These are phyloP conservation scores for Nissolia schottii DNA, from an alignment of 306 rosid species.

Conservation along the genomic window DNA sequence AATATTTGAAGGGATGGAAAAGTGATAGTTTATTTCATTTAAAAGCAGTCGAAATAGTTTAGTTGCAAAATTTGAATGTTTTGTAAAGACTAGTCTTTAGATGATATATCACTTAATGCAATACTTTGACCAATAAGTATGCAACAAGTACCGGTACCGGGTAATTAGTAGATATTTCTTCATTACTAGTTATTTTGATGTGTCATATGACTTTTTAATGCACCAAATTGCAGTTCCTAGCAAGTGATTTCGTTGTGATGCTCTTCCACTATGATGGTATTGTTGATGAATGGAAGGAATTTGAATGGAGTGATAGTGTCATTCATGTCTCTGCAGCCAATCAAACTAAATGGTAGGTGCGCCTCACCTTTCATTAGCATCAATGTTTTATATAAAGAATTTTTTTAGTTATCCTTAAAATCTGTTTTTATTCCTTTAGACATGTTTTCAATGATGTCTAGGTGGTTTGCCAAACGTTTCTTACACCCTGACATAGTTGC, in stretches of 20 bases:
- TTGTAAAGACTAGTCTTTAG: too few relatives aligned
- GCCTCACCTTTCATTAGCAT: neutral
- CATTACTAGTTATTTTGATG: neutral
- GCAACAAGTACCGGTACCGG: too few relatives aligned
- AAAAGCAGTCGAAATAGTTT: too few relatives aligned
- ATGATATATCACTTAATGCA: too few relatives aligned
- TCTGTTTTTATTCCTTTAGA: neutral
- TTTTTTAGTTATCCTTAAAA: neutral
- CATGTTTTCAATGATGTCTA: slow-evolving; percentile 19
- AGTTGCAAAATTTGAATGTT: too few relatives aligned
- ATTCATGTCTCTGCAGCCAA: slow-evolving; percentile 60
- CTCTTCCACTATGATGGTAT: slow-evolving; percentile 75
- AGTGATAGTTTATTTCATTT: too few relatives aligned
- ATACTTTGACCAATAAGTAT: too few relatives aligned
- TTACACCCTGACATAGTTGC: slow-evolving; percentile 84
- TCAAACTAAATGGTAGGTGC: slow-evolving; percentile 72
- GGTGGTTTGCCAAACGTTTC: slow-evolving; percentile 94
- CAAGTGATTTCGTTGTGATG: slow-evolving; percentile 62
- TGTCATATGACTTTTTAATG: neutral
- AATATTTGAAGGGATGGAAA: too few relatives aligned
- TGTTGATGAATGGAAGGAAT: slow-evolving; percentile 55
- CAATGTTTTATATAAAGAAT: neutral
- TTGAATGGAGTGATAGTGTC: slow-evolving; percentile 51
- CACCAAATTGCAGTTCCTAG: slow-evolving; percentile 51
- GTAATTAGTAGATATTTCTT: too few relatives aligned